phyloP scores from a whole-genome alignment of 1,284 basidiomycete genomes.

The Pseudozyma sp. region DNA sequence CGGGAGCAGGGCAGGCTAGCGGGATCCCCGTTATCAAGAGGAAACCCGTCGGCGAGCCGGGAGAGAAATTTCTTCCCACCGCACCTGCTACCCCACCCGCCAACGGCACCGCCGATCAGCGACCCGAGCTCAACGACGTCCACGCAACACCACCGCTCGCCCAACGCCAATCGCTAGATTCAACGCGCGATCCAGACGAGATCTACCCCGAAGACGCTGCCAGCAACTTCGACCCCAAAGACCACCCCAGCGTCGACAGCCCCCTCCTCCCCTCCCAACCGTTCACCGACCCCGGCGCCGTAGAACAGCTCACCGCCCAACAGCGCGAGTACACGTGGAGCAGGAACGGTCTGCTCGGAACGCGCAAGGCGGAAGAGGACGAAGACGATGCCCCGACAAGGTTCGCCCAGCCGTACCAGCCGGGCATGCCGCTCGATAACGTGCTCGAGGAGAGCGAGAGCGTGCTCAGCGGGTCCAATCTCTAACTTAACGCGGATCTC shows the following conservation, averaged over 20 bases:
- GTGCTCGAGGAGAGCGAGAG: slow-evolving; percentile 60
- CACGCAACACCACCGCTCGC: background rate
- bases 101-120: background rate
- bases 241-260: slow-evolving; percentile 6
- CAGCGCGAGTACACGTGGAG: background rate
- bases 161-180: slow-evolving; percentile 9
- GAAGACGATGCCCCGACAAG: slow-evolving; percentile 18
- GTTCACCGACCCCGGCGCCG: background rate
- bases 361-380: slow-evolving; percentile 9
- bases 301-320: slow-evolving; percentile 7
- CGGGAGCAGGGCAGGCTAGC: background rate
- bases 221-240: slow-evolving; percentile 39
- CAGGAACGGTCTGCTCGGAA: background rate
- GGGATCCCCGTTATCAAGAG: background rate
- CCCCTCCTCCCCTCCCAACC: background rate
- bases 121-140: too few species aligned
- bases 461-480: slow-evolving; percentile 40
- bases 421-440: slow-evolving; percentile 62
- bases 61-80: slow-evolving; percentile 14
- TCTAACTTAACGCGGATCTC: slow-evolving; percentile 1
- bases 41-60: background rate
- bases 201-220: slow-evolving; percentile 63
- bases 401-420: slow-evolving; percentile 57
- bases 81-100: background rate
- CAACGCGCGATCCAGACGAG: slow-evolving; percentile 36